Evolutionary conservation across 139 green algal genomes (phyloP).

Genomic region (Chlorella sp.): DNA sequence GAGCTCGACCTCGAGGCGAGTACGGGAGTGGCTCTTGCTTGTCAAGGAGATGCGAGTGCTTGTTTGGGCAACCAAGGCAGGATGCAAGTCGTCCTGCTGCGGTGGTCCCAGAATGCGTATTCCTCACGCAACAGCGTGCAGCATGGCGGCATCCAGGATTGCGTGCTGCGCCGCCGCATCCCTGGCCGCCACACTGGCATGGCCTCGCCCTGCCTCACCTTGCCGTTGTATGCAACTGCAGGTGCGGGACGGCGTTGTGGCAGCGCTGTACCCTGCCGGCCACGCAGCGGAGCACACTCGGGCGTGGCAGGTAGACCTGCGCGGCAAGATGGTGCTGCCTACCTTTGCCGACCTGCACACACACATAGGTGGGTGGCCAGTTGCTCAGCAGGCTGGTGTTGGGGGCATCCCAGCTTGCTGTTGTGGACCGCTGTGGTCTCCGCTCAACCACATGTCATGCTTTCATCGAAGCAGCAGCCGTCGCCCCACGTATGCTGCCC

Average conservation of each 20-base stretch:
- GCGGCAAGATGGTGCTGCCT: constrained; percentile 57
- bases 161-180: too few species aligned
- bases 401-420: background rate
- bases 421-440: too few species aligned
- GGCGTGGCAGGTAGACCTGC: constrained; percentile 37
- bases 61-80: too few species aligned
- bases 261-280: constrained; percentile 6
- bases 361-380: constrained; percentile 67
- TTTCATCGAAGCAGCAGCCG: too few species aligned
- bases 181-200: too few species aligned
- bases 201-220: background rate
- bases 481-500: too few species aligned
- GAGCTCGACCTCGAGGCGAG: constrained; percentile 55
- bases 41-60: too few species aligned
- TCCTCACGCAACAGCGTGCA: too few species aligned
- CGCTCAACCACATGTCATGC: background rate
- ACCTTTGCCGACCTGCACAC: constrained; percentile 81
- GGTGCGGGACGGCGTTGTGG: background rate
- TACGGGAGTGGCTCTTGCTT: background rate
- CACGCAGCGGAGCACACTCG: background rate
- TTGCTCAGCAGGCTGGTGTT: too few species aligned
- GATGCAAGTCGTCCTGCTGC: too few species aligned
- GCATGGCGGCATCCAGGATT: too few species aligned
- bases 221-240: background rate
- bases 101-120: too few species aligned